Evolutionary conservation across 2,329 filamentous ascomycete genomes (phyloP).

Genomic region (Sporothrix schenckii): DNA sequence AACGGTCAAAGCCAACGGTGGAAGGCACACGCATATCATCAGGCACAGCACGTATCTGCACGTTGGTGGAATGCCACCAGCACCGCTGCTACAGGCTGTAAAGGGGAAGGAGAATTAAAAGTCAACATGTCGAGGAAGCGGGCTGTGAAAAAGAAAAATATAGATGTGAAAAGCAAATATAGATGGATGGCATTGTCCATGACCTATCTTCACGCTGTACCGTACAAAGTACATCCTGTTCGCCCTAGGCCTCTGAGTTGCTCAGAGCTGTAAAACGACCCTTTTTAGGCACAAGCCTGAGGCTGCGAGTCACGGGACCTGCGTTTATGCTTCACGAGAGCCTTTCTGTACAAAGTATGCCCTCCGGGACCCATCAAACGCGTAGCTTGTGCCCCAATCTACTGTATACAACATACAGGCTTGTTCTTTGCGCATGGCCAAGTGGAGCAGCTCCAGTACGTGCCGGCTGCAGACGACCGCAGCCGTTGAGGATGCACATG

Average conservation of each 20-base stretch:
- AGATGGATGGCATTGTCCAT: not conserved
- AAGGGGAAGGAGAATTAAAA: not conserved
- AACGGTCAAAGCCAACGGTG: too few species aligned
- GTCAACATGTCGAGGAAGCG: not conserved
- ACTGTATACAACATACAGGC: not conserved
- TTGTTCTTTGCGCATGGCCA: conserved; percentile 5
- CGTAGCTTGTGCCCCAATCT: conserved; percentile 12
- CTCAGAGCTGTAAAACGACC: not conserved
- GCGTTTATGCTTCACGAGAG: not conserved
- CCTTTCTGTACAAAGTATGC: not conserved
- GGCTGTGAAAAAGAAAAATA: not conserved
- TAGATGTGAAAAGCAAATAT: not conserved
- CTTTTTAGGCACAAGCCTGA: conserved; percentile 12
- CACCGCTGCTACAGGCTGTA: not conserved
- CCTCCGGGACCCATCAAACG: conserved; percentile 16
- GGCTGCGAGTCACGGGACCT: conserved; percentile 16
- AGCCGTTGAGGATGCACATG: not conserved
- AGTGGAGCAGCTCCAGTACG: conserved; percentile 22
- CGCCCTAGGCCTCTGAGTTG: not conserved
- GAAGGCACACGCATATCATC: not conserved
- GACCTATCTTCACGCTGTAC: not conserved
- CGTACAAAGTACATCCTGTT: not conserved
- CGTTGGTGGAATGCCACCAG: not conserved
- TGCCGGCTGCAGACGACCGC: conserved; percentile 11
- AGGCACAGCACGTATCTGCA: too few species aligned